Base-by-base conservation (phyloP, 768 basidiomycete species). In the Naematelia aurantialba region DNA sequence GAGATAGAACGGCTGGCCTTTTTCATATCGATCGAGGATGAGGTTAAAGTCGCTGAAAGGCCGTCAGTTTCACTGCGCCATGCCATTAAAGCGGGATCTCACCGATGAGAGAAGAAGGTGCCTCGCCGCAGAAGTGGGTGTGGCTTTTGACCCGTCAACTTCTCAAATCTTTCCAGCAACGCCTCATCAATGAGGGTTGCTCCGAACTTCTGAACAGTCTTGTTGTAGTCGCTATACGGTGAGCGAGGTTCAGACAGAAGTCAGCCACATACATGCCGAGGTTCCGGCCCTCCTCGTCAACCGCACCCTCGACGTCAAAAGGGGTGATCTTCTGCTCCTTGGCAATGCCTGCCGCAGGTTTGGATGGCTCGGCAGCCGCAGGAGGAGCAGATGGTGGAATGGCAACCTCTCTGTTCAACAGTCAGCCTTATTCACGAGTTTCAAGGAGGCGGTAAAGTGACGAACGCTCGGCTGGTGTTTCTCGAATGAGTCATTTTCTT, bases 91-190 rank as follows among this genome's bases (percentile, higher is more conserved):
- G 17, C 11, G 8, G 8, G 11, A 24, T 69, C 85, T 64, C 65
- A 90, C 93, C 94, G 86, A 79, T 99, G 96, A 17, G 93, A 97
- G 79, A 97, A 99, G 81, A 98, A 99, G 84, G 89, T 89, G 14
- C 91, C 91, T 57, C 94, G 82, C 34, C 94, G 82, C 51, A 99
- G 80, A 54, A 98, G 83, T 13, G 89, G 80, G 78, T 99, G 94
- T 10, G 96, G 91, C 59, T 82, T 85, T 56, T 84, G 83, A 3
- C 94, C 94, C 8, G 96, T 98, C 53, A 98, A 78, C 48, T 82
- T 84, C 79, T 98, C 91, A 68, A 99, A 99, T 26, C 96, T 84
- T 61, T 86, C 85, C 19, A 99, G 80, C 45, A 99, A 76, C 22
- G 84, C 85, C 1, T 80, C 73, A 66, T 93, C 87, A 63, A 98